These are phyloP conservation scores for Bretziella fagacearum DNA, from an alignment of 2,329 filamentous ascomycete genomes.

Conservation along the genomic window DNA sequence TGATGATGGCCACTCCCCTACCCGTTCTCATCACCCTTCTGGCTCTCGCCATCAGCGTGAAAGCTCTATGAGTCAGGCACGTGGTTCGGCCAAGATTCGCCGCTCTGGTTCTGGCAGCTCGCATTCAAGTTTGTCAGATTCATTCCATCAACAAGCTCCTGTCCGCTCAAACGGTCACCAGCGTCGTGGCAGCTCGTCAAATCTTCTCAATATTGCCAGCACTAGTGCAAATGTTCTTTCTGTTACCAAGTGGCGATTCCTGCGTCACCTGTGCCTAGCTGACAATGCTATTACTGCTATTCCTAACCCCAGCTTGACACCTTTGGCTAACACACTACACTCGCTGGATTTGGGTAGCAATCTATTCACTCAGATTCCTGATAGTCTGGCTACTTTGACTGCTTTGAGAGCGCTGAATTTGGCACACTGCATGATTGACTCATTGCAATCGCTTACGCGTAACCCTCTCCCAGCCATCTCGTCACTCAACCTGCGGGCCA, in stretches of 20 bases:
- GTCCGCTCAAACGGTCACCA: conserved; percentile 30
- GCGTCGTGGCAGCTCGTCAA: conserved; percentile 55
- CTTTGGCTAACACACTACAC: conserved; percentile 72
- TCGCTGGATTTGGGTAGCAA: conserved; percentile 89
- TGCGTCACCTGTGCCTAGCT: conserved; percentile 77
- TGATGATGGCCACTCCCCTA: conserved; percentile 25
- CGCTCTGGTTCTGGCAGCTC: conserved; percentile 88
- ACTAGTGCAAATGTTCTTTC: conserved; percentile 38
- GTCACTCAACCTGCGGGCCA: conserved; percentile 77
- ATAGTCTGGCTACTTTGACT: conserved; percentile 70
- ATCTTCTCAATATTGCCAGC: conserved; percentile 48
- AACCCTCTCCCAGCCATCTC: conserved; percentile 86
- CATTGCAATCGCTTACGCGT: conserved; percentile 68
- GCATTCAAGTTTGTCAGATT: conserved; percentile 57
- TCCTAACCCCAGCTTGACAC: conserved; percentile 55
- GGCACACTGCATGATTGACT: conserved; percentile 95
- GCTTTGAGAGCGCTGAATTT: conserved; percentile 84
- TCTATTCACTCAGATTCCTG: conserved; percentile 83
- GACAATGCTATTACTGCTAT: conserved; percentile 83
- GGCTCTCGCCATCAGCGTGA: conserved; percentile 19
- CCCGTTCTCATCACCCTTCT: conserved; percentile 5
- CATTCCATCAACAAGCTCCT: conserved; percentile 19
- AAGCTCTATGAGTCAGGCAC: conserved; percentile 57
- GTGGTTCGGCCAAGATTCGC: conserved; percentile 57
- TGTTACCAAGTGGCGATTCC: conserved; percentile 81